Conservation (phyloP, 1,139 yeast species). For the Geotrichum armillariae region DNA sequence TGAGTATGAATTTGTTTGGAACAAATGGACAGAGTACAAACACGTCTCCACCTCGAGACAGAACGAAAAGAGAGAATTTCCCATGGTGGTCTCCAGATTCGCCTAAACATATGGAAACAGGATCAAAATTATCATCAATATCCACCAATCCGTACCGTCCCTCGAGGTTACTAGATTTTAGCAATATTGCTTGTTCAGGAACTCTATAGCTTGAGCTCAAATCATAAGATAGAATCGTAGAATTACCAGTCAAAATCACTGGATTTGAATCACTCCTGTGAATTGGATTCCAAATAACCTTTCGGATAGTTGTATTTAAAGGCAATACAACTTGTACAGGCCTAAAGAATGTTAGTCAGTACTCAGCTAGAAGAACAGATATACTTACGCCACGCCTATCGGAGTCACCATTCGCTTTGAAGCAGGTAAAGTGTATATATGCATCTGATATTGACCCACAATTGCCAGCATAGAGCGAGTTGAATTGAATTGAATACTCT, state of each 20-base stretch:
- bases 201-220: constrained; percentile 32
- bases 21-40: constrained; percentile 57
- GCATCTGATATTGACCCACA: constrained; percentile 39
- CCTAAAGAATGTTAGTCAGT: neutral
- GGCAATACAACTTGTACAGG: constrained; percentile 23
- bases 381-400: too few species aligned
- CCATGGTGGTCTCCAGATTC: constrained; percentile 42
- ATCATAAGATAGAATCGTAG: constrained; percentile 41
- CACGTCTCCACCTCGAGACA: constrained; percentile 55
- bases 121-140: constrained; percentile 26
- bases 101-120: constrained; percentile 51
- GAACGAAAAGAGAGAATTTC: constrained; percentile 48
- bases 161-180: neutral
- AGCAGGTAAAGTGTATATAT: constrained; percentile 37
- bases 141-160: constrained; percentile 2
- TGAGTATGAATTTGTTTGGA: constrained; percentile 45
- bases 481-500: constrained; percentile 39
- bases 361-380: too few species aligned
- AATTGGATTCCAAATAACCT: constrained; percentile 47
- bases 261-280: constrained; percentile 44
- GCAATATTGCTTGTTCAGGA: constrained; percentile 29
- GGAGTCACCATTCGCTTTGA: too few species aligned
- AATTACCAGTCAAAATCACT: constrained; percentile 43
- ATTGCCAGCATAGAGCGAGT: constrained; percentile 47
- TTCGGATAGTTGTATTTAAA: constrained; percentile 32